phyloP scores from a whole-genome alignment of 2,329 filamentous ascomycete genomes.

The Coleophoma crateriformis region DNA sequence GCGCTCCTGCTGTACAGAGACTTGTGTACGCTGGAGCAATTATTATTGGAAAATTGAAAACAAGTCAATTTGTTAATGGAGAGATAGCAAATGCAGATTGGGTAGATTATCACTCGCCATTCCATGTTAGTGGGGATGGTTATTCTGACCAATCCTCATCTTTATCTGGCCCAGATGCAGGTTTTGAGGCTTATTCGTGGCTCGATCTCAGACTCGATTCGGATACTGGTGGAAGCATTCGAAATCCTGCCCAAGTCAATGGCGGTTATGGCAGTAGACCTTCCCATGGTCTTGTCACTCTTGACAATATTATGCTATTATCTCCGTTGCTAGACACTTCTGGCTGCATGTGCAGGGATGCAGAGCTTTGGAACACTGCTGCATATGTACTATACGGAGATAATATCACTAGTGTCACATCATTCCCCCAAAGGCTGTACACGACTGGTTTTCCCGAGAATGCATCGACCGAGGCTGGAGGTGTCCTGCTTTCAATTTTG shows the following conservation, averaged over 20 bases:
- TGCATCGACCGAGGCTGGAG: conserved; percentile 25
- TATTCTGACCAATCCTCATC: conserved; percentile 38
- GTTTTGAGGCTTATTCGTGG: conserved; percentile 40
- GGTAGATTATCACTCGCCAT: conserved; percentile 29
- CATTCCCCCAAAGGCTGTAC: conserved; percentile 32
- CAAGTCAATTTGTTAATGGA: conserved; percentile 33
- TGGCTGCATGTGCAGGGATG: conserved; percentile 36
- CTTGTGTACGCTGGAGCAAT: conserved; percentile 54
- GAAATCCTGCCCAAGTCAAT: conserved; percentile 37
- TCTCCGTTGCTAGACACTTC: conserved; percentile 38
- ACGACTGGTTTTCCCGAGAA: conserved; percentile 34
- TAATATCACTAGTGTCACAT: conserved; percentile 31
- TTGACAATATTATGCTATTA: conserved; percentile 40
- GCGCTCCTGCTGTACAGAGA: conserved; percentile 42
- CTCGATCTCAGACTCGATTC: conserved; percentile 41
- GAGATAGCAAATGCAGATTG: conserved; percentile 40
- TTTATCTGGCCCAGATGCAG: conserved; percentile 36
- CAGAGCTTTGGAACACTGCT: conserved; percentile 31
- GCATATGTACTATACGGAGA: conserved; percentile 37
- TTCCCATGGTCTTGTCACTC: conserved; percentile 34
- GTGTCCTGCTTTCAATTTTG: conserved; percentile 33
- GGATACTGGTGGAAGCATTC: conserved; percentile 41
- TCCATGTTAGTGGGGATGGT: conserved; percentile 36
- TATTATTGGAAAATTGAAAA: conserved; percentile 44
- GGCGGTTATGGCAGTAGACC: conserved; percentile 43